Base-by-base conservation (phyloP, 2,329 filamentous ascomycete species). In the Exophiala phaeomuriformis region DNA sequence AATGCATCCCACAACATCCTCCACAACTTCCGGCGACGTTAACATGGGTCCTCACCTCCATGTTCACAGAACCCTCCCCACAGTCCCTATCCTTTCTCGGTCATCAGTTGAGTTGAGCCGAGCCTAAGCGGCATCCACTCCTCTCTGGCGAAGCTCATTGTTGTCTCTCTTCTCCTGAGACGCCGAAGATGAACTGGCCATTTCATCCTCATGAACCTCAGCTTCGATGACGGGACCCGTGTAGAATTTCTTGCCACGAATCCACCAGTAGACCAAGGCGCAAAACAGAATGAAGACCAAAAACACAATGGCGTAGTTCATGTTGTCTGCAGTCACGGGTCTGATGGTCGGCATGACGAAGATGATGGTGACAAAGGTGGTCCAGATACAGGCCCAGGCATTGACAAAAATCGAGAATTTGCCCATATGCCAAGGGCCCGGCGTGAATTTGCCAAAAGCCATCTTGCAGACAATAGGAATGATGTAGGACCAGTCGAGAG, bases 391-490 rank as follows among this genome's bases (percentile, higher is more conserved):
- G 28, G 76, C 75, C 70, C 71, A 77, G 2, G 65, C 51, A 59
- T 79, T 80, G 58, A 80, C 64, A 8, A 59, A 66, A 5, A 56
- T 51, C 56, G 71, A 71, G 12, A 67, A 64, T 37, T 64, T 66
- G 47, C 77, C 77, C 64, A 80, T 65, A 56, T 77, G 67, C 75
- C 76, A 80, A 35, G 77, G 77, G 0, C 77, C 77, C 0, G 69
- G 73, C 65, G 75, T 62, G 63, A 80, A 80, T 46, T 72, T 69
- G 52, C 66, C 67, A 51, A 71, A 79, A 28, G 71, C 32, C 5
- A 79, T 65, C 67, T 79, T 79, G 71, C 76, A 79, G 46, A 72
- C 54, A 60, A 81, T 79, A 30, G 78, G 78, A 55, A 81, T 79
- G 66, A 74, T 75, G 68, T 81, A 81, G 47, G 71, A 75, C 69